These are phyloP conservation scores for Lyophyllum semitale DNA, from an alignment of 768 basidiomycete species.

Conservation along the genomic window DNA sequence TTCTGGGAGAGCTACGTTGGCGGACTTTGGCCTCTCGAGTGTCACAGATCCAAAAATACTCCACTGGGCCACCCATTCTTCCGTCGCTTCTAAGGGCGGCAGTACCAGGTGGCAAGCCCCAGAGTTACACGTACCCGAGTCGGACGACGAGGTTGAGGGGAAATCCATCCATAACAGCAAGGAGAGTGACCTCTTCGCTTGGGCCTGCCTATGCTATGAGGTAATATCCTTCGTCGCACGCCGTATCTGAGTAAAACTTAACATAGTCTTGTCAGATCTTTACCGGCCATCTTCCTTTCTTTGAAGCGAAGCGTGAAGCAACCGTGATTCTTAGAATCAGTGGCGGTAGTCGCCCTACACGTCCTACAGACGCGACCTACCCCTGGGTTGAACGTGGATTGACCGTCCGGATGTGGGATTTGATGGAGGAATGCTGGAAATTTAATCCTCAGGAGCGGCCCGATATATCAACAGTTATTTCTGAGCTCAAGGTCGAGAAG, in stretches of 20 bases:
- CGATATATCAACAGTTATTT: neutral
- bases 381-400: slow-evolving; percentile 2
- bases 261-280: neutral
- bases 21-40: slow-evolving; percentile 24
- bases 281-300: slow-evolving; percentile 6
- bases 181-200: slow-evolving; percentile 13
- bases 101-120: slow-evolving; percentile 14
- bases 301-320: neutral
- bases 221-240: neutral
- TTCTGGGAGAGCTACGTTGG: slow-evolving; percentile 19
- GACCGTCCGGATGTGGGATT: slow-evolving; percentile 4
- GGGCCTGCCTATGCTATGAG: slow-evolving; percentile 14
- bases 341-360: neutral
- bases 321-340: neutral
- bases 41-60: slow-evolving; percentile 12
- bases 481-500: neutral
- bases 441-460: slow-evolving; percentile 1
- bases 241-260: neutral
- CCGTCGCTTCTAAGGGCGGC: slow-evolving; percentile 9
- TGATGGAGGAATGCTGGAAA: slow-evolving; percentile 9
- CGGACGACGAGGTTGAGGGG: neutral
- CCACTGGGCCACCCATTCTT: slow-evolving; percentile 16
- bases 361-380: neutral
- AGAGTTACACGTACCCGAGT: slow-evolving; percentile 1
- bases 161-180: slow-evolving; percentile 7